Base-by-base conservation (phyloP, 1,284 basidiomycete genomes). In the Calocybe gambosa region DNA sequence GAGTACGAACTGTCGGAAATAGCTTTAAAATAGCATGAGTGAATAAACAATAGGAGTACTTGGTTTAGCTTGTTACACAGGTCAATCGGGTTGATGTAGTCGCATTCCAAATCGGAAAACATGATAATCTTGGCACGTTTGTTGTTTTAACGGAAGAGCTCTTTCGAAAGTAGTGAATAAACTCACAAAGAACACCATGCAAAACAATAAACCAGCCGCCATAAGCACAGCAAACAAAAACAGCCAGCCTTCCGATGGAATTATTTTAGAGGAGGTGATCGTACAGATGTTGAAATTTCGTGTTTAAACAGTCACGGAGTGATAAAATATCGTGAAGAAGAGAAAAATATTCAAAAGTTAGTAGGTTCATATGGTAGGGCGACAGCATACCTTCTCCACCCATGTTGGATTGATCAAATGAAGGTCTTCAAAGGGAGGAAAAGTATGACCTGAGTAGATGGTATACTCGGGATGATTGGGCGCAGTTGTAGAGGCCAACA, bases 81-180 rank as follows among this genome's bases (percentile, higher is more conserved):
- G 70, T 99, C 95, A 81, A 99, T 98, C 46, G 95, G 95, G 74
- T 99, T 99, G 75, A 99, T 96, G 74, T 98, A 99, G 77, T 98
- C 91, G 71, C 90, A 94, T 73, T 95, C 93, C 62, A 96, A 74
- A 73, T 96, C 93, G 39, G 91, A 94, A 78, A 98, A 99, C 94
- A 99, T 98, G 76, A 99, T 99, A 63, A 99, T 96, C 95, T 98
- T 59, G 18, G 23, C 33, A 26, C 3, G 28, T 28, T n/a, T 26
- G 13, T 43, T 40, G n/a, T 42, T 23, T 20, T 7, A 41, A 39
- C 18, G 18, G 13, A 43, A 38, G 10, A 13, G 31, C 2, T 7
- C 8, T 12, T n/a, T 16, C 9, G 42, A 10, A 2, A 10, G n/a
- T 2, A 12, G 34, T 8, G 39, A 19, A 6, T 7, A 26, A 16